Conservation (phyloP, 1,284 basidiomycete species). For the Coniferiporia weirii region DNA sequence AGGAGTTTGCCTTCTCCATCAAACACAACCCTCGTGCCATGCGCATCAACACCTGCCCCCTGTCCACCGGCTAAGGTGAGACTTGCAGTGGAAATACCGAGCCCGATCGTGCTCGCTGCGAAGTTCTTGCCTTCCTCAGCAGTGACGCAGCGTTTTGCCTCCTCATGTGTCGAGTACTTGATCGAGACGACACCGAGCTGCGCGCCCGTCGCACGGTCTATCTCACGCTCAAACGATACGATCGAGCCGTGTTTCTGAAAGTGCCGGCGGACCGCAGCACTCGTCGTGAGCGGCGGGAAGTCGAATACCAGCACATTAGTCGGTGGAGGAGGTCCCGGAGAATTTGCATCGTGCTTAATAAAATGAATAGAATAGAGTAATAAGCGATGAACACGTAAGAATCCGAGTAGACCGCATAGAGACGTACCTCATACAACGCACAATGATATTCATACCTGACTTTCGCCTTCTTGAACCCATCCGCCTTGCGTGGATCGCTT, state of each 20-base stretch:
- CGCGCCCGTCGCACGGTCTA: slow-evolving; percentile 76
- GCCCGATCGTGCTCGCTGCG: slow-evolving; percentile 11
- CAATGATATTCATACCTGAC: slow-evolving; percentile 42
- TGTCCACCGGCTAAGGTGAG: not conserved
- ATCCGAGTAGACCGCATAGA: not conserved
- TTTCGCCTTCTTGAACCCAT: slow-evolving; percentile 31
- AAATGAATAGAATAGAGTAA: not conserved
- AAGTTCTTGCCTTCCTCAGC: slow-evolving; percentile 53
- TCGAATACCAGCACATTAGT: slow-evolving; percentile 71
- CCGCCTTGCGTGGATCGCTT: slow-evolving; percentile 53
- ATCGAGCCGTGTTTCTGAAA: slow-evolving; percentile 69
- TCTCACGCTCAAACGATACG: slow-evolving; percentile 71
- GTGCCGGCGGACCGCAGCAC: slow-evolving; percentile 60
- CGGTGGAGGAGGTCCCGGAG: slow-evolving; percentile 71
- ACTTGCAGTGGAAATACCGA: slow-evolving; percentile 1
- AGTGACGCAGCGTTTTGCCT: slow-evolving; percentile 59
- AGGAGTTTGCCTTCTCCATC: slow-evolving; percentile 57
- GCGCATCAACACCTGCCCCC: slow-evolving; percentile 27
- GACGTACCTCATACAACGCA: slow-evolving; percentile 59
- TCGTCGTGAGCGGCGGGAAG: slow-evolving; percentile 69
- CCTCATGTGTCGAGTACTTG: slow-evolving; percentile 56
- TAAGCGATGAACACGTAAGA: not conserved
- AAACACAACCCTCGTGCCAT: slow-evolving; percentile 53
- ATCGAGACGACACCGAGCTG: slow-evolving; percentile 82
- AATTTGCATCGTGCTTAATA: slow-evolving; percentile 69